Percentiles rank a stretch among this genome's conserved stretches.
phyloP scores from a whole-genome alignment of 1,139 yeast species.

The Taiozyma sp. region DNA sequence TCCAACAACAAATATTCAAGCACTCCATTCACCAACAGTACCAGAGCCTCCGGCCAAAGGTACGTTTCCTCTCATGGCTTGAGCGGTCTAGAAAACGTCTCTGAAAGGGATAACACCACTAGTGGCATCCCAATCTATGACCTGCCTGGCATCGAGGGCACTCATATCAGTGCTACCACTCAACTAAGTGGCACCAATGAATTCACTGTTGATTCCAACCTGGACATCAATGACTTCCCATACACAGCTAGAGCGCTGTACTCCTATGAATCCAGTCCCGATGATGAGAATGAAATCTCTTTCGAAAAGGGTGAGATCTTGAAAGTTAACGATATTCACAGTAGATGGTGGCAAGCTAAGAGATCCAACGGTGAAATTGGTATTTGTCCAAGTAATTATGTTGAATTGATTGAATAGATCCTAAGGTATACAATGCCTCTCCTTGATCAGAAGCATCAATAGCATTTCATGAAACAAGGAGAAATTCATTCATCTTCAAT shows the following conservation, averaged over 20 bases:
- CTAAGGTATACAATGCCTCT: not conserved
- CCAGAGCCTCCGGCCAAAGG: constrained; percentile 17
- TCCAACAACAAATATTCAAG: constrained; percentile 8
- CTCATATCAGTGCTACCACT: constrained; percentile 14
- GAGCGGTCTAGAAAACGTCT: constrained; percentile 30
- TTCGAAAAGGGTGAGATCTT: constrained; percentile 87
- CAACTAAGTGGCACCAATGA: constrained; percentile 8
- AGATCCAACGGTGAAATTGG: constrained; percentile 90
- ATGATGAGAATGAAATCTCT: constrained; percentile 89
- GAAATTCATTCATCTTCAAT: not conserved
- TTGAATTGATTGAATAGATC: constrained; percentile 51
- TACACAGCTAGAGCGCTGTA: constrained; percentile 85
- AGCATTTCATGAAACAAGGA: not conserved
- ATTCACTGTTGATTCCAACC: constrained; percentile 13
- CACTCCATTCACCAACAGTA: constrained; percentile 1
- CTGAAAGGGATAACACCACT: constrained; percentile 16
- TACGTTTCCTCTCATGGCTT: constrained; percentile 34
- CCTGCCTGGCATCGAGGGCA: constrained; percentile 30
- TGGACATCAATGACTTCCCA: constrained; percentile 50
- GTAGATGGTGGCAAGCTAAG: constrained; percentile 99
- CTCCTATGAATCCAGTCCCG: constrained; percentile 88
- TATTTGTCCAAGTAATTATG: constrained; percentile 94
- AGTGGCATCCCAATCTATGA: constrained; percentile 23
- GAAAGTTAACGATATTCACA: constrained; percentile 89
- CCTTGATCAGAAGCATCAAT: not conserved